These are phyloP conservation scores for Tolypocladium amazonense DNA, from an alignment of 2,329 filamentous ascomycete species.

Conservation along the genomic window DNA sequence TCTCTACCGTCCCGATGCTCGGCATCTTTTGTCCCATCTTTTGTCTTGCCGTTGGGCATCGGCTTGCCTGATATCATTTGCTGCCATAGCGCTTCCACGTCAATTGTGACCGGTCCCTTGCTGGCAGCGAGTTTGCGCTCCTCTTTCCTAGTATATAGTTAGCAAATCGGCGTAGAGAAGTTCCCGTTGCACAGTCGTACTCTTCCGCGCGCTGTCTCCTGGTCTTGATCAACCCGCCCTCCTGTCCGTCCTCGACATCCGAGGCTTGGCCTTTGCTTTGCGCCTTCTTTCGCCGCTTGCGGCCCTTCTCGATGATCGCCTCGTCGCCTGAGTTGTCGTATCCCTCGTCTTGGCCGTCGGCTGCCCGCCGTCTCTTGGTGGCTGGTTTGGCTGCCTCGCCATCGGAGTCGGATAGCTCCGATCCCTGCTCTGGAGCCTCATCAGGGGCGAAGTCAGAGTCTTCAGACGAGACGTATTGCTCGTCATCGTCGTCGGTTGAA, in stretches of 20 bases:
- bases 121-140: constrained; percentile 42
- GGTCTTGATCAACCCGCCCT: constrained; percentile 60
- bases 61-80: constrained; percentile 44
- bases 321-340: constrained; percentile 66
- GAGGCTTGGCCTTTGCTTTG: constrained; percentile 22
- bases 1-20: neutral
- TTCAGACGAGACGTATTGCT: constrained; percentile 57
- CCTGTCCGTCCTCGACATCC: constrained; percentile 45
- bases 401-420: constrained; percentile 41
- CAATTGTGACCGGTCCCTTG: constrained; percentile 53
- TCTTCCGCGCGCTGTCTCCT: constrained; percentile 58
- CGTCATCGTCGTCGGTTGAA: constrained; percentile 35
- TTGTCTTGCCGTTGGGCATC: neutral
- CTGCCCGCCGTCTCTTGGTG: constrained; percentile 12
- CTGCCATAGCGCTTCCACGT: constrained; percentile 62
- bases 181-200: constrained; percentile 22
- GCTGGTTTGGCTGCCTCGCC: constrained; percentile 18
- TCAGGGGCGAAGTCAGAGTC: constrained; percentile 66
- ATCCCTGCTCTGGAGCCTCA: constrained; percentile 33
- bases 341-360: constrained; percentile 30
- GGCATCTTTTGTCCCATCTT: neutral
- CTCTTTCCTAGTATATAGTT: constrained; percentile 33
- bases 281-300: constrained; percentile 38
- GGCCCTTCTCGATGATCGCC: constrained; percentile 52
- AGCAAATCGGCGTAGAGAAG: neutral